These are phyloP conservation scores for Fusarium anguioides DNA, from an alignment of 2,329 filamentous ascomycete species.

Conservation along the genomic window DNA sequence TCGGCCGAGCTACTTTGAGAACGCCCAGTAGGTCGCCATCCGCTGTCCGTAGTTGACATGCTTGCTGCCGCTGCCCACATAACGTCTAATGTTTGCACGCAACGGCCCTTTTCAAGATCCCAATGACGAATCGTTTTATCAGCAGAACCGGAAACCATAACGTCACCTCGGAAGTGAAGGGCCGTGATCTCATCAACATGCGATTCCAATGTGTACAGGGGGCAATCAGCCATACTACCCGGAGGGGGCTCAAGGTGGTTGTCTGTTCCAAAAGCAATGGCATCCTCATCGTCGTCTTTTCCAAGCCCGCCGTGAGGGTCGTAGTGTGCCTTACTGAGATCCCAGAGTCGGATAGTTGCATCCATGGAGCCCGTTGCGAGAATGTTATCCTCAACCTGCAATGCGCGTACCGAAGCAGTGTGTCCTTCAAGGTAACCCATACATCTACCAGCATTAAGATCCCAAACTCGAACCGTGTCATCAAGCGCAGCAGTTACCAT, in stretches of 20 bases:
- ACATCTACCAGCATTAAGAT: constrained; percentile 91
- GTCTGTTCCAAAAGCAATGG: constrained; percentile 78
- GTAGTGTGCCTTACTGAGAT: constrained; percentile 88
- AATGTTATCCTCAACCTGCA: constrained; percentile 96
- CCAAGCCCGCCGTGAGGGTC: constrained; percentile 74
- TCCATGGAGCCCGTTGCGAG: constrained; percentile 95
- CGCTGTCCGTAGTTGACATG: constrained; percentile 68
- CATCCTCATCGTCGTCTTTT: constrained; percentile 72
- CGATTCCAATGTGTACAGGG: constrained; percentile 86
- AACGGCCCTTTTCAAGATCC: constrained; percentile 97
- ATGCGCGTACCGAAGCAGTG: constrained; percentile 88
- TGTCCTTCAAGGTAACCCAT: constrained; percentile 94
- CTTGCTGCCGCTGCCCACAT: constrained; percentile 93
- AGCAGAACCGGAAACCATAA: constrained; percentile 92
- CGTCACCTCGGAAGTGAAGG: constrained; percentile 88
- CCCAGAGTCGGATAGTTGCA: constrained; percentile 94
- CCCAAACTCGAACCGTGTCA: constrained; percentile 95
- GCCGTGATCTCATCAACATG: constrained; percentile 96
- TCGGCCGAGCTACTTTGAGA: constrained; percentile 75
- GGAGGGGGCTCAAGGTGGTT: constrained; percentile 77
- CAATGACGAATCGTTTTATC: constrained; percentile 98
- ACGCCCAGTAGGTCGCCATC: constrained; percentile 80
- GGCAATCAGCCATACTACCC: constrained; percentile 89
- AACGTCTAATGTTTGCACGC: constrained; percentile 96
- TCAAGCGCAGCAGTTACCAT: constrained; percentile 93